Evolutionary conservation across 2,329 filamentous ascomycete genomes (phyloP).

Genomic region (Ceratocystis diversiconidia): DNA sequence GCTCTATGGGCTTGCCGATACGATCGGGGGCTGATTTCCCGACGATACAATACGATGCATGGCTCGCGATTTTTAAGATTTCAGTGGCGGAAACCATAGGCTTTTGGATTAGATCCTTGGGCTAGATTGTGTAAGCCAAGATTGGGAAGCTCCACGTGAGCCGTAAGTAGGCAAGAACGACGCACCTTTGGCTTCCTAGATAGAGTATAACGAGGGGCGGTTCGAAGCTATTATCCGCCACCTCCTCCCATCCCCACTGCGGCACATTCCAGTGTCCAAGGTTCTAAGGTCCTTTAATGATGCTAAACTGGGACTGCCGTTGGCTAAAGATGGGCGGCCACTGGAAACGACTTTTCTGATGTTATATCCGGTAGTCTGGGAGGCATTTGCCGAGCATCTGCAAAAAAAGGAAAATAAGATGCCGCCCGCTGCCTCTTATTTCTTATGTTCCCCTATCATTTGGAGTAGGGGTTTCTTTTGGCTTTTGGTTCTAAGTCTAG

Average conservation of each 20-base stretch:
- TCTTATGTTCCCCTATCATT: background rate
- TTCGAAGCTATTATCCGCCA: background rate
- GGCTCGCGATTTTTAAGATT: background rate
- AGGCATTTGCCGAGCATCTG: background rate
- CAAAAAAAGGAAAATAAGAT: background rate
- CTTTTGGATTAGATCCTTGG: background rate
- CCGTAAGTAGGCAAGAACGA: background rate
- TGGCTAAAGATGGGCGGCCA: background rate
- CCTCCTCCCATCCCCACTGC: background rate
- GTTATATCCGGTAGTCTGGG: background rate
- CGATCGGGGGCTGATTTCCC: background rate
- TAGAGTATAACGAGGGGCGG: background rate
- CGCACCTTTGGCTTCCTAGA: background rate
- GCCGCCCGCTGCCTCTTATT: background rate
- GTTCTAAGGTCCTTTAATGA: background rate
- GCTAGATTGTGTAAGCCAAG: background rate
- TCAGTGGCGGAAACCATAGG: background rate
- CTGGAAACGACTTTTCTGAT: background rate
- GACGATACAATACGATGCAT: background rate
- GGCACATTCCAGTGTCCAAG: background rate
- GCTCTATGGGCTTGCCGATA: background rate
- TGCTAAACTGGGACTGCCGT: background rate
- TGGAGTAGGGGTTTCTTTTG: background rate
- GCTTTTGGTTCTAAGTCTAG: background rate
- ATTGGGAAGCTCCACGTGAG: background rate